phyloP scores from a whole-genome alignment of 2,329 filamentous ascomycete species.

The Arthroderma sp. region DNA sequence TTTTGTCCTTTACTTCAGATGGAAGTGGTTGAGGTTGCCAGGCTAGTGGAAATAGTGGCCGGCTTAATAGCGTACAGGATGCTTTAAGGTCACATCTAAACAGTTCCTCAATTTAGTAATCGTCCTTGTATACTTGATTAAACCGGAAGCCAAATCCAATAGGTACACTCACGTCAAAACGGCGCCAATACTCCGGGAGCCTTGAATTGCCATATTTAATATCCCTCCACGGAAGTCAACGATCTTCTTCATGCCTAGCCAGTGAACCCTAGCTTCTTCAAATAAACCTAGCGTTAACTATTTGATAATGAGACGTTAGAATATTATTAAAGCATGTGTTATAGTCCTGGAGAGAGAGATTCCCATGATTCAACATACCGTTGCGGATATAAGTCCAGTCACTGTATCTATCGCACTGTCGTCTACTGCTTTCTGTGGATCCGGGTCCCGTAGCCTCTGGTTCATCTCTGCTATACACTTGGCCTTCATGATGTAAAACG shows the following conservation, averaged over 20 bases:
- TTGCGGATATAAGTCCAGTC: slow-evolving; percentile 27
- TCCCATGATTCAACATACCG: slow-evolving; percentile 20
- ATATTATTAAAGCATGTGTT: neutral
- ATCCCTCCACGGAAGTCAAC: slow-evolving; percentile 29
- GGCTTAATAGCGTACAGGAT: slow-evolving; percentile 24
- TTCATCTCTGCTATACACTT: slow-evolving; percentile 27
- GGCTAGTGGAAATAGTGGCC: slow-evolving; percentile 26
- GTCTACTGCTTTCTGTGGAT: slow-evolving; percentile 17
- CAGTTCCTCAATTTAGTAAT: neutral
- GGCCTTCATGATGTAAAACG: slow-evolving; percentile 30
- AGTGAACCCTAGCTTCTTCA: slow-evolving; percentile 29
- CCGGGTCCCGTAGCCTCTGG: slow-evolving; percentile 22
- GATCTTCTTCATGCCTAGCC: slow-evolving; percentile 28
- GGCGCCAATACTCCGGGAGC: slow-evolving; percentile 20
- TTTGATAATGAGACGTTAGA: neutral
- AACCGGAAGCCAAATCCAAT: neutral
- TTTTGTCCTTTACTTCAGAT: slow-evolving; percentile 18
- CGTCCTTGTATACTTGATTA: neutral
- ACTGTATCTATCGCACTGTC: slow-evolving; percentile 29
- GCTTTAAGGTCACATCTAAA: slow-evolving; percentile 27
- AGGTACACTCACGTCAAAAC: slow-evolving; percentile 21
- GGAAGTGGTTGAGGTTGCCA: slow-evolving; percentile 25
- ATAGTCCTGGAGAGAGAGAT: neutral
- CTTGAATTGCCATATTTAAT: slow-evolving; percentile 13
- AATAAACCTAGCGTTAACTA: slow-evolving; percentile 31